These are phyloP conservation scores for Arabidopsis lyrata DNA, from an alignment of 441 rosid genomes.

Conservation along the genomic window DNA sequence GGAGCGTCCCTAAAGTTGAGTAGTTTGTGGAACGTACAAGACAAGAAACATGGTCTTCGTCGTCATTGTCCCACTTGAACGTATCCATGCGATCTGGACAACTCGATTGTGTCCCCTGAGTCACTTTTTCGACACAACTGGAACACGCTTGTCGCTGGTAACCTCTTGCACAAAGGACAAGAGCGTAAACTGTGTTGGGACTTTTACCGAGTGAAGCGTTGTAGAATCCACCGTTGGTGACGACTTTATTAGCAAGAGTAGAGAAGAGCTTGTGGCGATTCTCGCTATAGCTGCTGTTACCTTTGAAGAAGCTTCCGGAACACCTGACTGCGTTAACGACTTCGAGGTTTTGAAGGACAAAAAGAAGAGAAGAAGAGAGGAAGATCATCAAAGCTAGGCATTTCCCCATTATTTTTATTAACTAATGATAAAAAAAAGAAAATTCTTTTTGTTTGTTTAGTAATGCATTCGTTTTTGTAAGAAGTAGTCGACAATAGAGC, in stretches of 20 bases:
- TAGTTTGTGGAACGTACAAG: slow-evolving; percentile 36
- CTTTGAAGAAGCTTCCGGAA: neutral
- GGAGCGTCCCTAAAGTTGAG: slow-evolving; percentile 5
- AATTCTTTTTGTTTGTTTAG: too few relatives aligned
- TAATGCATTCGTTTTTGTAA: too few relatives aligned
- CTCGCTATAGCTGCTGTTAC: neutral
- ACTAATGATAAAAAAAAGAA: too few relatives aligned
- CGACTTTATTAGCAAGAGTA: slow-evolving; percentile 6
- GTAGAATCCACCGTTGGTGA: slow-evolving; percentile 34
- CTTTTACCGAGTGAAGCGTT: slow-evolving; percentile 22
- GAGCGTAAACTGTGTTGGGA: slow-evolving; percentile 10
- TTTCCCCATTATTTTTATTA: neutral
- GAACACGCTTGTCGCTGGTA: neutral
- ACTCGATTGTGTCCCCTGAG: neutral
- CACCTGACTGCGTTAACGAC: neutral
- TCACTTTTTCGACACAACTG: neutral
- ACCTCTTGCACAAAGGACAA: slow-evolving; percentile 27
- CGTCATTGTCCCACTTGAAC: slow-evolving; percentile 1
- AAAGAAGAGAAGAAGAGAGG: neutral
- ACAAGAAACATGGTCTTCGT: slow-evolving; percentile 7
- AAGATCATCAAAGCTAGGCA: neutral
- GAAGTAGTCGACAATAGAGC: too few relatives aligned
- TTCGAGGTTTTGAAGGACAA: neutral
- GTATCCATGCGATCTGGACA: neutral
- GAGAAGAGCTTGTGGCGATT: slow-evolving; percentile 1